Conservation (phyloP, 2,329 filamentous ascomycete genomes). For the Fusarium sp. region DNA sequence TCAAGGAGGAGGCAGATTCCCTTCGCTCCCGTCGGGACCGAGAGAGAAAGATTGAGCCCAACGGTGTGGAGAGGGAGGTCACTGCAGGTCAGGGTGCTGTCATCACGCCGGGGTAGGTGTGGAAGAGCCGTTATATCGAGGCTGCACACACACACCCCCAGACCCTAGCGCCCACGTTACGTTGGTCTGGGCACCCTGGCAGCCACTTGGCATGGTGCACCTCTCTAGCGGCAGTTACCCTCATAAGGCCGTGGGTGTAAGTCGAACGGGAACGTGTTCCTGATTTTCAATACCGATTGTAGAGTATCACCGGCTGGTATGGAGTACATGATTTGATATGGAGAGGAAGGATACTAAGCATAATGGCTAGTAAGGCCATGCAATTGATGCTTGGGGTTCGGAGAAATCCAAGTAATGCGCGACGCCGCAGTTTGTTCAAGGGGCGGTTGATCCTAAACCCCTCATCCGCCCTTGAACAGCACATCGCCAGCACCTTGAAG, state of each 20-base stretch:
- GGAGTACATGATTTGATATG: background rate
- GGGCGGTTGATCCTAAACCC: conserved; percentile 27
- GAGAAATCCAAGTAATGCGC: background rate
- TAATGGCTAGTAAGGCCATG: background rate
- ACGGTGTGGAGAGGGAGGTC: conserved; percentile 42
- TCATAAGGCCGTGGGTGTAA: conserved; percentile 30
- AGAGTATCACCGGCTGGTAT: background rate
- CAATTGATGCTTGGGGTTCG: too few relatives aligned
- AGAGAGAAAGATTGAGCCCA: conserved; percentile 35
- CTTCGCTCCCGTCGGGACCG: conserved; percentile 49
- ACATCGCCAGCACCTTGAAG: conserved; percentile 28
- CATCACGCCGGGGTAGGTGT: conserved; percentile 20
- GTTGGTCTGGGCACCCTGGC: conserved; percentile 43
- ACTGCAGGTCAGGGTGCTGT: conserved; percentile 20
- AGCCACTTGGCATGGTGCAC: conserved; percentile 28
- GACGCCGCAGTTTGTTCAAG: conserved; percentile 35
- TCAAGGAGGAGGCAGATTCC: conserved; percentile 38
- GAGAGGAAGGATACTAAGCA: background rate
- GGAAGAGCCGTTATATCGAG: conserved; percentile 17
- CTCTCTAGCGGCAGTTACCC: conserved; percentile 39
- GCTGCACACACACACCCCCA: conserved; percentile 15
- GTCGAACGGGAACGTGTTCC: conserved; percentile 22
- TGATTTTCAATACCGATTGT: conserved; percentile 10
- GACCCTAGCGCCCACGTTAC: conserved; percentile 45
- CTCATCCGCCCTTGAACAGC: conserved; percentile 35